A percentile compares a stretch with the other conserved stretches of the same genome.
phyloP scores from a whole-genome alignment of 2,329 filamentous ascomycete species.

The Myriosclerotinia curreyana region DNA sequence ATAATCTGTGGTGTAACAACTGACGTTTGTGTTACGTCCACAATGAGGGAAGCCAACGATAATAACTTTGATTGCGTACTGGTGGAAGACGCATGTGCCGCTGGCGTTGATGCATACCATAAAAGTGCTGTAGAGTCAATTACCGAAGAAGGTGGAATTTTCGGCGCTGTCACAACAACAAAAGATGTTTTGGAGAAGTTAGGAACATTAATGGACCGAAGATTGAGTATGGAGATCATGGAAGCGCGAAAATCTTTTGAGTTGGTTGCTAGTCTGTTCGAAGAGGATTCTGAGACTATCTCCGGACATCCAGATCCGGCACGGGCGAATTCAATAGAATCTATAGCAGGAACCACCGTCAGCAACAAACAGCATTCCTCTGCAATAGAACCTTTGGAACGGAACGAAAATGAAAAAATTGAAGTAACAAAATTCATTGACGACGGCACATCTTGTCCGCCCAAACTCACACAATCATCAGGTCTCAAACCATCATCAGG shows the following conservation, averaged over 20 bases:
- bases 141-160: constrained; percentile 40
- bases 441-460: not conserved
- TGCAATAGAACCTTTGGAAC: not conserved
- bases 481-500: not conserved
- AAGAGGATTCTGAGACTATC: not conserved
- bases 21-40: constrained; percentile 41
- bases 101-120: constrained; percentile 35
- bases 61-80: constrained; percentile 39
- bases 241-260: not conserved
- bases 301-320: not conserved
- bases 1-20: constrained; percentile 41
- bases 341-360: too few species aligned
- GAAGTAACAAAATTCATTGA: not conserved
- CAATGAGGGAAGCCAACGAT: constrained; percentile 41
- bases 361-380: not conserved
- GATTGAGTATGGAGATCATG: not conserved
- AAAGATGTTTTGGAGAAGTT: constrained; percentile 1
- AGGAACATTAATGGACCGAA: not conserved
- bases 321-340: not conserved
- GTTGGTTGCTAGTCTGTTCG: not conserved
- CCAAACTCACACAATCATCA: not conserved
- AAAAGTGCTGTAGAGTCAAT: constrained; percentile 37
- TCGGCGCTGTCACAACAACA: constrained; percentile 37
- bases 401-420: not conserved
- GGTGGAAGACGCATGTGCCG: constrained; percentile 38